A percentile compares a stretch with the other conserved stretches of the same genome.
Evolutionary conservation across 2,329 filamentous ascomycete species (phyloP).

Genomic region (Talaromyces sp.): DNA sequence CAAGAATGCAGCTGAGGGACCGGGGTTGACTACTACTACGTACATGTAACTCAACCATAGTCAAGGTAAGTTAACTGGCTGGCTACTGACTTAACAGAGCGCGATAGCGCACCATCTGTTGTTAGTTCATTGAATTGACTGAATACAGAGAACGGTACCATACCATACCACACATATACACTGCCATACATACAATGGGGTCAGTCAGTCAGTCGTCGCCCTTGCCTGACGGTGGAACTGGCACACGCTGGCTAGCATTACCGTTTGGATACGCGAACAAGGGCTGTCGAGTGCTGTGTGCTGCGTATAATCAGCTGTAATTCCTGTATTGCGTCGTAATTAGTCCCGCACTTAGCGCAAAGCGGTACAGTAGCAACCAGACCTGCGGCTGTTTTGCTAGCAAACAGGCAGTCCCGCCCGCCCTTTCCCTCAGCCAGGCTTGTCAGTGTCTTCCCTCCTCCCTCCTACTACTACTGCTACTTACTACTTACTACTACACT

Average conservation of each 20-base stretch:
- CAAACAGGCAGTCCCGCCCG: slow-evolving; percentile 5
- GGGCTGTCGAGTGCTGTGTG: neutral
- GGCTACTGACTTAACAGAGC: no score
- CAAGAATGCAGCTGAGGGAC: neutral
- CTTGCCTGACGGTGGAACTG: slow-evolving; percentile 7
- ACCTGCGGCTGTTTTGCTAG: slow-evolving; percentile 5
- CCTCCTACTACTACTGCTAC: slow-evolving; percentile 18
- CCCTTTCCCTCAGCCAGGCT: slow-evolving; percentile 1
- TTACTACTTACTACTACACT: slow-evolving; percentile 21
- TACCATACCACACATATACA: neutral
- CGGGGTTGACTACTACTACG: slow-evolving; percentile 1
- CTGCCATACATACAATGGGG: neutral
- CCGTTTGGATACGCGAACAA: neutral
- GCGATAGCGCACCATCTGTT: neutral
- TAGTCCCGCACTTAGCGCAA: neutral
- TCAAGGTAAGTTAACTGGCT: no score
- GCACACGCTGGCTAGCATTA: neutral
- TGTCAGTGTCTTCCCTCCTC: slow-evolving; percentile 18
- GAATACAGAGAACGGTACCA: neutral
- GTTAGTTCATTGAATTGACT: neutral
- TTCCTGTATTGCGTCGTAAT: neutral
- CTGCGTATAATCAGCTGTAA: neutral
- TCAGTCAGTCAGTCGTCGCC: neutral
- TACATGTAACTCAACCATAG: slow-evolving; percentile 5
- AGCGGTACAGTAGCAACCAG: neutral